phyloP scores from a whole-genome alignment of 192 early-diverging fungal species.

The Backusella tuberculispora region DNA sequence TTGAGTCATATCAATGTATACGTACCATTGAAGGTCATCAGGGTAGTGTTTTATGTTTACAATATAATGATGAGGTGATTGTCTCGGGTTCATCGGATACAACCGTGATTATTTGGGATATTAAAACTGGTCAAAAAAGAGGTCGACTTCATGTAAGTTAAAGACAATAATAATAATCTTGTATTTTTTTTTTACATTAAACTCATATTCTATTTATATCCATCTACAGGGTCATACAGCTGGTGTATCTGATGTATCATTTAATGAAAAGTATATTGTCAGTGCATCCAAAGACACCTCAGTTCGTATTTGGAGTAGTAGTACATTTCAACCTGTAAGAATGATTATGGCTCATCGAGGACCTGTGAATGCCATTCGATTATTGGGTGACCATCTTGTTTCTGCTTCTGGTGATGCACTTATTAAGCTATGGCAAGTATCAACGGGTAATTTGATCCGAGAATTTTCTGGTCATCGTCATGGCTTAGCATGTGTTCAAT shows the following conservation, averaged over 20 bases:
- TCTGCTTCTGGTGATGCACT: slow-evolving; percentile 87
- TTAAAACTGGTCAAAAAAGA: slow-evolving; percentile 42
- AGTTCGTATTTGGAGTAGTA: slow-evolving; percentile 87
- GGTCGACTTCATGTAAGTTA: neutral
- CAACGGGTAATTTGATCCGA: slow-evolving; percentile 65
- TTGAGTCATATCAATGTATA: slow-evolving; percentile 58
- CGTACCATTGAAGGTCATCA: slow-evolving; percentile 74
- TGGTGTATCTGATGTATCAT: slow-evolving; percentile 88
- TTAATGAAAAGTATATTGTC: slow-evolving; percentile 76
- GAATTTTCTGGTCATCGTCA: slow-evolving; percentile 76
- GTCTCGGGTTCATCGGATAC: slow-evolving; percentile 91
- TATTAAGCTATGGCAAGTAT: slow-evolving; percentile 83
- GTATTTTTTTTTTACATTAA: neutral
- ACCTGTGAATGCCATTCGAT: slow-evolving; percentile 95
- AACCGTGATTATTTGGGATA: slow-evolving; percentile 88
- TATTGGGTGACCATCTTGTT: slow-evolving; percentile 65
- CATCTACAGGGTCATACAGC: slow-evolving; percentile 65
- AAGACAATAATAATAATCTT: neutral
- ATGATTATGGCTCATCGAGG: slow-evolving; percentile 86
- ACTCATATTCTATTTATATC: neutral
- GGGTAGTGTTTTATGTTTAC: slow-evolving; percentile 80
- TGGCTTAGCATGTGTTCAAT: slow-evolving; percentile 90
- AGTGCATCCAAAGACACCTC: slow-evolving; percentile 94
- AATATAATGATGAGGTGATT: slow-evolving; percentile 79
- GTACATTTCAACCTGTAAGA: slow-evolving; percentile 62